Conservation (phyloP, 2,329 filamentous ascomycete genomes). For the Cercospora sojina region DNA sequence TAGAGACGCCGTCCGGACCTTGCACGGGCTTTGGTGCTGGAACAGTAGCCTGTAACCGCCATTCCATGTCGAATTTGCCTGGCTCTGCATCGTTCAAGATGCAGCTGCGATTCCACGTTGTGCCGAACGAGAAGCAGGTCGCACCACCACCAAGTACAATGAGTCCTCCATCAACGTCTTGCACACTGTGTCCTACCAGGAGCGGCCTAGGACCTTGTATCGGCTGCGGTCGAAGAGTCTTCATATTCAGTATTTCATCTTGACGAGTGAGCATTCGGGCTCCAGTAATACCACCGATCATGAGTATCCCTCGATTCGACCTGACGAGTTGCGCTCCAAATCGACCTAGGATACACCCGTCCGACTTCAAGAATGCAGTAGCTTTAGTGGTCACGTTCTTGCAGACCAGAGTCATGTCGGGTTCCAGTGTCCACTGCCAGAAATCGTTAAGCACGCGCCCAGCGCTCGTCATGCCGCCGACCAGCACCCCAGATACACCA, state of each 20-base stretch:
- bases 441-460: conserved; percentile 63
- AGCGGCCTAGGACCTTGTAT: conserved; percentile 57
- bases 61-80: conserved; percentile 30
- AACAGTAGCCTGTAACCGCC: conserved; percentile 31
- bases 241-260: conserved; percentile 55
- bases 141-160: conserved; percentile 75
- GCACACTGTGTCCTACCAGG: conserved; percentile 66
- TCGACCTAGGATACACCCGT: conserved; percentile 39
- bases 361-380: conserved; percentile 29
- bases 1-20: conserved; percentile 20
- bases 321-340: conserved; percentile 55
- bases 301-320: conserved; percentile 47
- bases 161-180: conserved; percentile 51
- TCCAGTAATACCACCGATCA: conserved; percentile 55
- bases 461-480: conserved; percentile 68
- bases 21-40: conserved; percentile 24
- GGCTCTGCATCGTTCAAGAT: conserved; percentile 32
- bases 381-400: conserved; percentile 31
- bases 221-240: conserved; percentile 33
- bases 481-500: conserved; percentile 58
- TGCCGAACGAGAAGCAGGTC: conserved; percentile 88
- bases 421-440: conserved; percentile 59
- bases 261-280: conserved; percentile 46
- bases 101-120: conserved; percentile 71
- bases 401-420: conserved; percentile 42